Base-by-base conservation (phyloP, 2,329 filamentous ascomycete genomes). In the Fusarium kyushuense region DNA sequence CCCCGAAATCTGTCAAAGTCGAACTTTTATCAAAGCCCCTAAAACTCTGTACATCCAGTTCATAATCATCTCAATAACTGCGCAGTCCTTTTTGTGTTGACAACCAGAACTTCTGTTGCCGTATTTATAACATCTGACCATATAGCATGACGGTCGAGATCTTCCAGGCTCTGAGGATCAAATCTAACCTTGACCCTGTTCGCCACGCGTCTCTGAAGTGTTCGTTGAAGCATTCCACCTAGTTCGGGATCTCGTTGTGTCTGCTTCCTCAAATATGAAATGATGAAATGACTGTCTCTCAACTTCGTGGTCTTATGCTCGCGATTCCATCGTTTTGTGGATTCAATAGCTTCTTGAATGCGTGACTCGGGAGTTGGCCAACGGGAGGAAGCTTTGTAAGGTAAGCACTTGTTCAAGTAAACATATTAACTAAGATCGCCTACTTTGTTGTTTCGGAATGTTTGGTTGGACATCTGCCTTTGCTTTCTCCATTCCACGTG, bases 241-340 rank as follows among this genome's bases (percentile, higher is more conserved):
- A 81, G 71, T 36, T 51, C 48, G 10, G 76, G 67, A 42, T 80
- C 79, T 23, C 79, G 73, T 53, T 77, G 76, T 2, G 74, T 75
- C 55, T 81, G 79, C 54, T 80, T 77, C 54, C 67, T 74, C 49
- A 81, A 74, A 53, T 81, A 81, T 23, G 69, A 72, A 17, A 63
- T 61, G 27, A 71, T 69, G 49, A 80, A 81, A 12, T 62, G 55
- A 17, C 68, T 70, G 32, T 80, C 78, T n/a, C 63, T 33, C 40
- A 75, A 63, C 27, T 40, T 46, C 3, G 77, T 80, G 8, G 67
- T 74, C 54, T 80, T 80, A 70, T 78, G 77, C 30, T 80, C 78
- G 29, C 72, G 72, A 63, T 81, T 78, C 79, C 79, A 81, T 38
- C 79, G 77, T 41, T 77, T 75, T 13, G 79, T 80, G 0, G 79